phyloP scores from a whole-genome alignment of 2,329 filamentous ascomycete species.

The Fusarium sp. region DNA sequence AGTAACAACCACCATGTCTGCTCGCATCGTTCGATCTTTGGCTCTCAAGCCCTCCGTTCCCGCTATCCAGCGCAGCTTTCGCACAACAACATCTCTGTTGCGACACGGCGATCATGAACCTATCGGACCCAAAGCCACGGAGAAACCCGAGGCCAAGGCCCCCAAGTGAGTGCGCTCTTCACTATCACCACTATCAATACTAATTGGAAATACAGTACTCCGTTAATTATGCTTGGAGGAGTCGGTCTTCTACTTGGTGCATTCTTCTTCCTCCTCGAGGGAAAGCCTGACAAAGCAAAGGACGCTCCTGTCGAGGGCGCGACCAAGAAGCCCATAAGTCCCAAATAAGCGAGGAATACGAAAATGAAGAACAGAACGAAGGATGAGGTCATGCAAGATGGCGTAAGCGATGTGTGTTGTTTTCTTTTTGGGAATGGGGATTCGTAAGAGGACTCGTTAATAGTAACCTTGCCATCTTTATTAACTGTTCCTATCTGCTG shows the following conservation, averaged over 20 bases:
- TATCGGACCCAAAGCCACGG: not conserved
- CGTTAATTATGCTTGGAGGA: slow-evolving; percentile 17
- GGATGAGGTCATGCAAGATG: slow-evolving; percentile 4
- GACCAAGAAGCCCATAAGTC: not conserved
- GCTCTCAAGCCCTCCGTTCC: slow-evolving; percentile 20
- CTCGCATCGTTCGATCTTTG: slow-evolving; percentile 28
- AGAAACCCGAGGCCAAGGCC: not conserved
- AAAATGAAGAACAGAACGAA: not conserved
- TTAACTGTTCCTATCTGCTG: not conserved
- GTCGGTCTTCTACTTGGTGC: slow-evolving; percentile 31
- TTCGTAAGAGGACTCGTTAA: not conserved
- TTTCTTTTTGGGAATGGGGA: not conserved
- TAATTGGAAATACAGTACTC: slow-evolving; percentile 8
- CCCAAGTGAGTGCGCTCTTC: slow-evolving; percentile 5
- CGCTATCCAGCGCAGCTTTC: slow-evolving; percentile 12
- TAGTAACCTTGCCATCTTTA: not conserved
- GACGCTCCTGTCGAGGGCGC: slow-evolving; percentile 7
- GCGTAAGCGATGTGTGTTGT: slow-evolving; percentile 27
- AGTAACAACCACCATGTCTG: slow-evolving; percentile 23
- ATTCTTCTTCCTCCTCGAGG: slow-evolving; percentile 30
- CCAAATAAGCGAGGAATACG: not conserved
- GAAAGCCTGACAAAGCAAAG: slow-evolving; percentile 22
- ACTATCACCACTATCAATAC: not conserved
- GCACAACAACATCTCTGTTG: not conserved
- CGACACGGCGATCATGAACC: slow-evolving; percentile 9